Conservation (phyloP, 148 eudicot genomes). For the Cornus kousa region DNA sequence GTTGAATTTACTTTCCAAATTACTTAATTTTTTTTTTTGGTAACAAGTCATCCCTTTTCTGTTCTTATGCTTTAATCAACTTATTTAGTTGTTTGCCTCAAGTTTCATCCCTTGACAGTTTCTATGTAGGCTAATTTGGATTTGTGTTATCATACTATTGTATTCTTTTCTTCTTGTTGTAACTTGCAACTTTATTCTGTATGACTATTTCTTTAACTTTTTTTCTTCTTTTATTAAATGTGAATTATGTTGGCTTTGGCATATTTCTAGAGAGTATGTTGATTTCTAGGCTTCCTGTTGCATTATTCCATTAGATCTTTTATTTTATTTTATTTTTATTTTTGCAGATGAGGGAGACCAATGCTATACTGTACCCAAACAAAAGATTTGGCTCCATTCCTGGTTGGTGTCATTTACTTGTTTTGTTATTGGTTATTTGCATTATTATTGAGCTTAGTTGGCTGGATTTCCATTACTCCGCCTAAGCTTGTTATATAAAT, state of each 20-base stretch:
- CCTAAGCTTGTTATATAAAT: background rate
- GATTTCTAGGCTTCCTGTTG: background rate
- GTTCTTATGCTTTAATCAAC: background rate
- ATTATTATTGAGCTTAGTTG: background rate
- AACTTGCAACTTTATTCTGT: background rate
- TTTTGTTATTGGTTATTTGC: background rate
- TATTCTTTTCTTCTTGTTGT: conserved; percentile 1
- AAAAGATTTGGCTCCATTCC: conserved; percentile 72
- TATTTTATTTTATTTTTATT: background rate
- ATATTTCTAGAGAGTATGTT: background rate
- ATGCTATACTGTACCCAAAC: conserved; percentile 30
- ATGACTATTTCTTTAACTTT: background rate
- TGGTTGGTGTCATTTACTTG: conserved; percentile 38
- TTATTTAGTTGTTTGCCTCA: background rate
- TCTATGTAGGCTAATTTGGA: background rate
- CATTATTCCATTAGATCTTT: background rate
- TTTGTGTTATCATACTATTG: background rate
- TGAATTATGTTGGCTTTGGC: background rate
- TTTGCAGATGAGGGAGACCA: conserved; percentile 57
- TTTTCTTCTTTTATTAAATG: background rate
- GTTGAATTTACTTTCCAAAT: background rate
- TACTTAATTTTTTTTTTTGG: too few species aligned
- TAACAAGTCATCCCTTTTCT: background rate
- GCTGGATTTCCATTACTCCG: background rate
- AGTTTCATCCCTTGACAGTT: background rate